These are phyloP conservation scores for Yarrowia sp. DNA, from an alignment of 805 yeast species.

Conservation along the genomic window DNA sequence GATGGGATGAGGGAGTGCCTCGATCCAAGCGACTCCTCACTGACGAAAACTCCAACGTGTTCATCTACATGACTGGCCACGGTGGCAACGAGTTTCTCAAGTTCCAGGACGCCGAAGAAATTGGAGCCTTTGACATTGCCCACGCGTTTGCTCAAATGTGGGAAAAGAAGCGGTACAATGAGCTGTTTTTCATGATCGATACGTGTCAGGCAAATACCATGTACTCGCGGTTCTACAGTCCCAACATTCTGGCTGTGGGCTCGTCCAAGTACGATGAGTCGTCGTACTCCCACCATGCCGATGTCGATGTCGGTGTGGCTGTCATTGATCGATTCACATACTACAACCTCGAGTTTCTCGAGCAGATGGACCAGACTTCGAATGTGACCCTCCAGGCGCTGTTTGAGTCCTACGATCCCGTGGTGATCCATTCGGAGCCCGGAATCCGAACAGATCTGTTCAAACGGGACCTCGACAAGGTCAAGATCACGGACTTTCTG, in stretches of 20 bases:
- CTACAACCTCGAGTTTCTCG: conserved; percentile 86
- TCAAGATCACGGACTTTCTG: conserved; percentile 87
- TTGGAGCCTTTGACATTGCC: conserved; percentile 92
- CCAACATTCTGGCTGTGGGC: conserved; percentile 91
- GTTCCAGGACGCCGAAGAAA: conserved; percentile 98
- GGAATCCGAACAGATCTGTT: conserved; percentile 89
- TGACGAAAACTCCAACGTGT: conserved; percentile 92
- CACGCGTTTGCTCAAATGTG: conserved; percentile 98
- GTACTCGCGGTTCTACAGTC: conserved; percentile 91
- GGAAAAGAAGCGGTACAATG: conserved; percentile 93
- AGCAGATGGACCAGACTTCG: conserved; percentile 77
- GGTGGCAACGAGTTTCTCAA: conserved; percentile 98
- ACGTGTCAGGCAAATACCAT: conserved; percentile 99
- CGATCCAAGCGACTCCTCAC: conserved; percentile 87
- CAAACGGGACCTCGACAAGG: conserved; percentile 68
- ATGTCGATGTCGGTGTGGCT: conserved; percentile 94
- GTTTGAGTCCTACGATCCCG: conserved; percentile 83
- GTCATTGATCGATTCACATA: conserved; percentile 97
- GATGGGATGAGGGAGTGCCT: conserved; percentile 96
- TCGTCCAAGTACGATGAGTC: conserved; percentile 87
- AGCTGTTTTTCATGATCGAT: conserved; percentile 96
- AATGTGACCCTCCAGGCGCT: conserved; percentile 78
- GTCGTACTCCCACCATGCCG: conserved; percentile 95
- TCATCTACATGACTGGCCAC: conserved; percentile 96
- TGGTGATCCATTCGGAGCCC: conserved; percentile 86